Conservation (phyloP, 1,284 basidiomycete genomes). For the Phellopilus nigrolimitatus region DNA sequence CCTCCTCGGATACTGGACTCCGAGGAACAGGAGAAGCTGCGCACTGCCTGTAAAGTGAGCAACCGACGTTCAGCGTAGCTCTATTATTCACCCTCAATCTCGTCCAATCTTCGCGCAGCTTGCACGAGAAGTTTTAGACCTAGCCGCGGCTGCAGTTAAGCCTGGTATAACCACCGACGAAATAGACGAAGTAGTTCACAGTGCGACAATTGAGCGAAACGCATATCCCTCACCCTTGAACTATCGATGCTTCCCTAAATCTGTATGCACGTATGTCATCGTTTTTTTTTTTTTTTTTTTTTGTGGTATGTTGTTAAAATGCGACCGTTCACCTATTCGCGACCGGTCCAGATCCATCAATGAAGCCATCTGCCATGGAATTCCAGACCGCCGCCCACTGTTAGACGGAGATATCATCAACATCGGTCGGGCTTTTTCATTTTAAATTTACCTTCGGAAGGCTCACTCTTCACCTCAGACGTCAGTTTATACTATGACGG, state of each 20-base stretch:
- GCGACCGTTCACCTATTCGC: conserved; percentile 3
- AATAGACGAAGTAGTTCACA: conserved; percentile 93
- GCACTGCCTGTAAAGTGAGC: conserved; percentile 68
- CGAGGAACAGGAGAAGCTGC: conserved; percentile 78
- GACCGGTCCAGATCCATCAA: conserved; percentile 69
- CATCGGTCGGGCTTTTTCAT: conserved; percentile 51
- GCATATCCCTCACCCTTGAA: conserved; percentile 94
- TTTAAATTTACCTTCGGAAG: conserved; percentile 3
- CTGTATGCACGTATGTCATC: conserved; percentile 85
- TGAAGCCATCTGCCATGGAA: conserved; percentile 96
- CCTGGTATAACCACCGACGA: conserved; percentile 96
- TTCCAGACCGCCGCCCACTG: conserved; percentile 84
- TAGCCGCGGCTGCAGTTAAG: conserved; percentile 78
- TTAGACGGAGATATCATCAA: conserved; percentile 93
- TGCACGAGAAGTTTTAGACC: conserved; percentile 86
- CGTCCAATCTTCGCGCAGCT: conserved; percentile 48
- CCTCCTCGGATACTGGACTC: conserved; percentile 57
- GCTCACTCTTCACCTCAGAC: conserved; percentile 36
- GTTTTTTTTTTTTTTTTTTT: too few relatives aligned
- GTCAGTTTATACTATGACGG: conserved; percentile 67
- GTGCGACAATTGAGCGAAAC: conserved; percentile 86
- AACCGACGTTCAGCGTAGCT: neutral
- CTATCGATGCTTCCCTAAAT: conserved; percentile 93
- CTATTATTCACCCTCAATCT: conserved; percentile 20
- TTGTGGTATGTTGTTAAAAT: conserved; percentile 1